Percentiles rank a stretch among this genome's conserved stretches.
Evolutionary conservation across 2,329 filamentous ascomycete species (phyloP).

Genomic region (Diaporthe nobilis): DNA sequence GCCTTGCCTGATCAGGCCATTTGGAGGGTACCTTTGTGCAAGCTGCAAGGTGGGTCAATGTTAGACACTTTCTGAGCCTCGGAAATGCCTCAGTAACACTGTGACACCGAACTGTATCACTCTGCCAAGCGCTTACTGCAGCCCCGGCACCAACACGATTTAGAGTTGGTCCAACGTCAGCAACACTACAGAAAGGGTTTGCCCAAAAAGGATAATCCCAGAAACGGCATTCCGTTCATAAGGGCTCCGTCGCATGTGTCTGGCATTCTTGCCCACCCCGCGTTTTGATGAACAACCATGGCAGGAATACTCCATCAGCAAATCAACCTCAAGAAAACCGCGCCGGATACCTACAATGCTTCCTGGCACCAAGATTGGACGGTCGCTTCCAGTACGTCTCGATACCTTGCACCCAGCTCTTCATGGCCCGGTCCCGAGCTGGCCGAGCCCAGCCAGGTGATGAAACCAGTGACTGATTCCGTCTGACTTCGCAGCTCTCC

Average conservation of each 20-base stretch:
- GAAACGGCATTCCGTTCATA: neutral
- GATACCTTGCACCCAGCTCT: neutral
- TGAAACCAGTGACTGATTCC: neutral
- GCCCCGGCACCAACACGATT: neutral
- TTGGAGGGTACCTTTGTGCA: too few species aligned
- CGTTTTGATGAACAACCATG: constrained; percentile 15
- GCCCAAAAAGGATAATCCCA: neutral
- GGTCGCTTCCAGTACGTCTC: constrained; percentile 42
- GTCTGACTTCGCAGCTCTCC: constrained; percentile 40
- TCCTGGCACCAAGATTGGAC: constrained; percentile 46
- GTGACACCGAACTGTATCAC: too few species aligned
- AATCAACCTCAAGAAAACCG: constrained; percentile 42
- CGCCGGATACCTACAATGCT: constrained; percentile 43
- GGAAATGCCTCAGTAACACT: too few species aligned
- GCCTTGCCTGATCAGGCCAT: too few species aligned
- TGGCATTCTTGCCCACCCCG: too few species aligned
- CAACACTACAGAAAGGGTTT: neutral
- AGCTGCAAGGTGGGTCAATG: too few species aligned
- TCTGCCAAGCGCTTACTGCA: neutral
- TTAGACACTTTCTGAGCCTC: too few species aligned
- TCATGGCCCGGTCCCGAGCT: neutral
- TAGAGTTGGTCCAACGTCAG: neutral
- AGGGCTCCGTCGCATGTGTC: neutral
- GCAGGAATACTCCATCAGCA: constrained; percentile 43
- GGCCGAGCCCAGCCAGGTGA: neutral